Evolutionary conservation across 306 rosid species (phyloP), one percentile per base, ranked within the genome.

Genomic region (Vigna trinervia): DNA sequence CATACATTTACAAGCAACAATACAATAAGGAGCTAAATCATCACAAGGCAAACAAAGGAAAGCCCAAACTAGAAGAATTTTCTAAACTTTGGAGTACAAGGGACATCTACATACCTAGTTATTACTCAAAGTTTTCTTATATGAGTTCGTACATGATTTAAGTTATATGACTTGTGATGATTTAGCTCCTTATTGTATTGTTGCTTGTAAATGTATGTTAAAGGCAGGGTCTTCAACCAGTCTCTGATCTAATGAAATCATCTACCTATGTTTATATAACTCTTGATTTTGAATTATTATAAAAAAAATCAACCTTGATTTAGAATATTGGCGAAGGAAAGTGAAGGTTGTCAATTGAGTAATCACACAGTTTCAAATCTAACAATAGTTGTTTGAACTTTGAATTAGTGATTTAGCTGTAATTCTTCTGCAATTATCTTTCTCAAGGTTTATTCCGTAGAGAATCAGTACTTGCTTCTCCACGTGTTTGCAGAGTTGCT

Each of bases 401-500:
- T 71, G 47, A 61, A 67, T 62, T 61, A 53, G 65, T 69, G 65
- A 53, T 76, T 71, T 28, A 66, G 30, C 30, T 63, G 60, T 22
- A 32, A 17, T 59, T 71, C 70, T 54, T 57, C 67, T 69, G 79
- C 71, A 43, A 67, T 71, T 22, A 74, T 71, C 69, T 45, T 66
- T 50, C 7, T 66, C 64, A 71, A 51, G 38, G 28, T 87, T 51
- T 12, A 26, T 26, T 26, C 28, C 28, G 46, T 74, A 74, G 71
- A 76, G 75, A 47, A 61, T 72, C 11, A 50, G 10, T 36, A 59
- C 4, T 58, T 72, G 73, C 62, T 79, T 80, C 19, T 74, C 66
- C 67, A 20, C 17, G 15, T 82, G 69, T 65, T 76, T 69, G 56
- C 59, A n/a, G 63, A 61, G 62, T 76, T 67, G 52, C 79, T 58